Conservation (phyloP, 805 yeast species). For the Phaffomyces opuntiae region DNA sequence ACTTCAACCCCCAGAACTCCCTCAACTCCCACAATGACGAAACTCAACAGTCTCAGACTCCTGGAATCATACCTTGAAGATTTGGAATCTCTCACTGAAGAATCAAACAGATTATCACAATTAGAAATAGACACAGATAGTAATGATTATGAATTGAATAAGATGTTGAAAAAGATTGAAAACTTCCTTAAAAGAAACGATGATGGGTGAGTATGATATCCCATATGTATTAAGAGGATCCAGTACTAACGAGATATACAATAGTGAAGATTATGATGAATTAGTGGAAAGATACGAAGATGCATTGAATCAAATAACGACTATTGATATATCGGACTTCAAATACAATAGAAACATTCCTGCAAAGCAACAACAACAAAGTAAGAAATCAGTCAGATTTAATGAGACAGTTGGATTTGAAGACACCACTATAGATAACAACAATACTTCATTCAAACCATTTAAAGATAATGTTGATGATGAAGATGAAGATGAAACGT, state of each 20-base stretch:
- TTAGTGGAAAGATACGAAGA: slow-evolving; percentile 16
- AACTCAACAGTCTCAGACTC: slow-evolving; percentile 17
- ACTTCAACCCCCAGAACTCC: neutral
- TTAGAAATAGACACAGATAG: slow-evolving; percentile 13
- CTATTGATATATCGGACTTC: slow-evolving; percentile 14
- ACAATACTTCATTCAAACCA: slow-evolving; percentile 12
- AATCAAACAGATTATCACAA: slow-evolving; percentile 14
- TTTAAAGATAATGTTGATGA: slow-evolving; percentile 14
- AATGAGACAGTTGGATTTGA: slow-evolving; percentile 19
- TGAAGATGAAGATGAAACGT: neutral
- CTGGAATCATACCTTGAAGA: slow-evolving; percentile 24
- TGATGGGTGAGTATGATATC: slow-evolving; percentile 15
- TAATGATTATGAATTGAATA: slow-evolving; percentile 19
- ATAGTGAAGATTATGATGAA: slow-evolving; percentile 21
- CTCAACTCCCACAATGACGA: slow-evolving; percentile 7
- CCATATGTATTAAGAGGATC: neutral
- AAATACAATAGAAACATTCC: slow-evolving; percentile 11
- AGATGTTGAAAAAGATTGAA: slow-evolving; percentile 15
- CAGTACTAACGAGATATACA: neutral
- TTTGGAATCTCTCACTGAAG: slow-evolving; percentile 17
- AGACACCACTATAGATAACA: neutral
- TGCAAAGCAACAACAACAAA: neutral
- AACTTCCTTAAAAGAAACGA: slow-evolving; percentile 22
- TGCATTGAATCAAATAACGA: slow-evolving; percentile 7
- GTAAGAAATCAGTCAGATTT: slow-evolving; percentile 23